Evolutionary conservation across 1,284 basidiomycete species (phyloP).

Genomic region (Boletellus deceptivus): DNA sequence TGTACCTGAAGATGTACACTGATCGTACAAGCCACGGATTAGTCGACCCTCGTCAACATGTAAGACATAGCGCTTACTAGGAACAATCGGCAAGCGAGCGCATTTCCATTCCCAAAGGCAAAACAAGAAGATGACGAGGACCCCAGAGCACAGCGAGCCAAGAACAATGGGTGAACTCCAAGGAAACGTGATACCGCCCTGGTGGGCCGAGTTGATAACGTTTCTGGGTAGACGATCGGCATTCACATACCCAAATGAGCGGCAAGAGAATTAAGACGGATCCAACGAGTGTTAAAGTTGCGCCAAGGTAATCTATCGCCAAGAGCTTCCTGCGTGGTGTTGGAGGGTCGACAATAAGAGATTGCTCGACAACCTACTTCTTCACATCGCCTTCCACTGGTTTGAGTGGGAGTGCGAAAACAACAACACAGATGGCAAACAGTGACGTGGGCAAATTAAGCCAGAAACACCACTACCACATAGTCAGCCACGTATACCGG

Average conservation of each 20-base stretch:
- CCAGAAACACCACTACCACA: slow-evolving; percentile 60
- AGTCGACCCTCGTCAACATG: neutral
- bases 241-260: slow-evolving; percentile 62
- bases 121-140: slow-evolving; percentile 56
- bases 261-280: slow-evolving; percentile 65
- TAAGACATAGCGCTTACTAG: slow-evolving; percentile 44
- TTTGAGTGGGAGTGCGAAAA: slow-evolving; percentile 65
- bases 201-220: slow-evolving; percentile 2
- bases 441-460: slow-evolving; percentile 62
- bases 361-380: slow-evolving; percentile 30
- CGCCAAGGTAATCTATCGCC: slow-evolving; percentile 67
- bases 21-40: neutral
- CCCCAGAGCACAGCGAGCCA: slow-evolving; percentile 57
- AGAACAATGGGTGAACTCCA: slow-evolving; percentile 66
- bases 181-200: slow-evolving; percentile 69
- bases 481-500: neutral
- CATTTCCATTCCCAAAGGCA: slow-evolving; percentile 73
- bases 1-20: slow-evolving; percentile 73
- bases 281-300: slow-evolving; percentile 56
- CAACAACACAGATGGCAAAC: slow-evolving; percentile 50
- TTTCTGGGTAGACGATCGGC: neutral
- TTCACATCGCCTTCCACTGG: slow-evolving; percentile 58
- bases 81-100: slow-evolving; percentile 65
- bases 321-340: slow-evolving; percentile 51
- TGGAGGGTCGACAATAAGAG: neutral